A percentile compares a stretch with the other conserved stretches of the same genome.
These are phyloP conservation scores for Dioscorea alata DNA, from an alignment of 106 monocot species.

Conservation along the genomic window DNA sequence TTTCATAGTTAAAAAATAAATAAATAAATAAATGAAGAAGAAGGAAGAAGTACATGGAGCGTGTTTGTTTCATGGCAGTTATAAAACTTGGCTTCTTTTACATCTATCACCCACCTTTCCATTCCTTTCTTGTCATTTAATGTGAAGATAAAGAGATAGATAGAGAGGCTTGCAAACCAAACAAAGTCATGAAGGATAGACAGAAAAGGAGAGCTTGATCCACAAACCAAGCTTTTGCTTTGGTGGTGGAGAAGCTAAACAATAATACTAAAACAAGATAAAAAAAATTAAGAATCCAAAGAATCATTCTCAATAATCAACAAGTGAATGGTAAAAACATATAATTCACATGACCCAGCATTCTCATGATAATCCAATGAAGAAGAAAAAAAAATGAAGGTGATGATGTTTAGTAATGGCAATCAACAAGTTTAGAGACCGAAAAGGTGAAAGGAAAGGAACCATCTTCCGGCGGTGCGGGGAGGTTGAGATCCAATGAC, in stretches of 20 bases:
- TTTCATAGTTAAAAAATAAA: too few species aligned
- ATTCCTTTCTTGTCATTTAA: constrained; percentile 9
- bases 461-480: constrained; percentile 52
- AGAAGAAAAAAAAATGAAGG: not conserved
- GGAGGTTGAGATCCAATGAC: constrained; percentile 74
- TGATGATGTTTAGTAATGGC: constrained; percentile 29
- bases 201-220: constrained; percentile 22
- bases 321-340: not conserved
- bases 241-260: constrained; percentile 30
- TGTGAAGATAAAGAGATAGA: not conserved
- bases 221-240: constrained; percentile 8
- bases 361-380: not conserved
- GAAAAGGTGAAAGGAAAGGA: constrained; percentile 12
- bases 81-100: not conserved
- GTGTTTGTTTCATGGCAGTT: too few species aligned
- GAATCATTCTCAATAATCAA: constrained; percentile 2
- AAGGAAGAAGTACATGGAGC: too few species aligned
- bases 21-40: too few species aligned
- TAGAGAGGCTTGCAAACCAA: too few species aligned
- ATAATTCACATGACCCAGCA: not conserved
- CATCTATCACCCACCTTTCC: not conserved
- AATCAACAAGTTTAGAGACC: constrained; percentile 44
- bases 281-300: not conserved
- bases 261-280: not conserved
- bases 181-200: too few species aligned